Conservation (phyloP, 2,329 filamentous ascomycete species). For the Trichophyton mentagrophytes region DNA sequence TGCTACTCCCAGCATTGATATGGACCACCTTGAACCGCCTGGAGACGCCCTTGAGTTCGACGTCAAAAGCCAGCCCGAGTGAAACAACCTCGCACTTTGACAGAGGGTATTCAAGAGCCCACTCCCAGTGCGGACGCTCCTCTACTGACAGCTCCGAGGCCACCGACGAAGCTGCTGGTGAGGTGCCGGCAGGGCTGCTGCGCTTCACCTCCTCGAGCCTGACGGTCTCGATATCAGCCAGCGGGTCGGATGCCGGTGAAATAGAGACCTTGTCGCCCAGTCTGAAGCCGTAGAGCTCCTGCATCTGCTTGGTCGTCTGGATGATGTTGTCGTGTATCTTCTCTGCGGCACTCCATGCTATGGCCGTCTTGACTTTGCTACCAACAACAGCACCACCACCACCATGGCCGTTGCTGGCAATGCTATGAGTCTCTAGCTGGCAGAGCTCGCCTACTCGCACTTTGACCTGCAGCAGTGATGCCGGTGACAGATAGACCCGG, state of each 20-base stretch:
- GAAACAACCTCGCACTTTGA: slow-evolving; percentile 53
- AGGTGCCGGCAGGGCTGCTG: slow-evolving; percentile 6
- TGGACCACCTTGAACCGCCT: slow-evolving; percentile 49
- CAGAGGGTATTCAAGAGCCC: slow-evolving; percentile 34
- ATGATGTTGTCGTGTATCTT: slow-evolving; percentile 55
- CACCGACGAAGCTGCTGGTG: neutral
- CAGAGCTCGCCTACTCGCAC: slow-evolving; percentile 49
- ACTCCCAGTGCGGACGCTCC: slow-evolving; percentile 37
- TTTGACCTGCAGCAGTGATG: slow-evolving; percentile 43
- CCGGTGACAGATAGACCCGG: slow-evolving; percentile 44
- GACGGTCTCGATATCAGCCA: slow-evolving; percentile 47
- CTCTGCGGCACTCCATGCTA: slow-evolving; percentile 49
- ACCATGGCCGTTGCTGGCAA: neutral
- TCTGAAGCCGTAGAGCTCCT: slow-evolving; percentile 58
- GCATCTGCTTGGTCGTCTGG: slow-evolving; percentile 60
- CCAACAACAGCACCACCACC: slow-evolving; percentile 21
- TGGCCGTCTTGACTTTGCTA: slow-evolving; percentile 39
- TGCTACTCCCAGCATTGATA: slow-evolving; percentile 41
- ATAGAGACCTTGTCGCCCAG: slow-evolving; percentile 58
- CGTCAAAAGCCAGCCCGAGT: slow-evolving; percentile 57
- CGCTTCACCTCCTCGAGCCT: slow-evolving; percentile 44
- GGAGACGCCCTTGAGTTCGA: slow-evolving; percentile 43
- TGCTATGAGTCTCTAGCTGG: slow-evolving; percentile 15
- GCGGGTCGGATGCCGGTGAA: slow-evolving; percentile 37
- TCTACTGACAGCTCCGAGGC: slow-evolving; percentile 21